Base-by-base conservation (phyloP, 306 rosid species). In the Vicia sativa region DNA sequence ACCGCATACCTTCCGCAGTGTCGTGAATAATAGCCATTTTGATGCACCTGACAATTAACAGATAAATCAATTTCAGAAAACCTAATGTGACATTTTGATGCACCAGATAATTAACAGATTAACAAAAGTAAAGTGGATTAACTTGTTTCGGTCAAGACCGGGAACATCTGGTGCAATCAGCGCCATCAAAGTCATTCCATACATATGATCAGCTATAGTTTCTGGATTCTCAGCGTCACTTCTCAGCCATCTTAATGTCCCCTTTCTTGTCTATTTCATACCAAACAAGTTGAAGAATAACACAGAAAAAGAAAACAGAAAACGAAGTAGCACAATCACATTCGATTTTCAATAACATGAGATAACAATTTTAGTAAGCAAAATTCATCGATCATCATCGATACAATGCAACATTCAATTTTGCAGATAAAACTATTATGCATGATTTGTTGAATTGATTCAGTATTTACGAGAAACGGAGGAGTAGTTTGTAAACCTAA, bases 1-100 rank as follows among this genome's bases (percentile, higher is more conserved):
- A 21, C 16, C 48, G 43, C 74, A 72, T 74, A 90, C 98, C 97
- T 86, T 90, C 96, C 7, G 96, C 93, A 68, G 90, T 88, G 62
- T 90, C 97, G 29, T 90, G 98, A 56, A 93, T 96, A 85, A 93
- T 79, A 26, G 98, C 96, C 81, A 93, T 83, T 83, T 88, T 93
- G 13, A 93, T 76, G 65, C 91, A 90, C 90, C 96, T 90, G 37
- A 91, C 67, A 83, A 75, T 65, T 49, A 54, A 62, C 61, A 54
- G 1, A 12, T 39, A 25, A 50, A 19, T 14, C 28, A 21, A 11
- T 19, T 50, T 9, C 26, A 48, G 55, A 18, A 48, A 48, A 48
- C 55, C 26, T 48, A 48, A 18, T 16, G 25, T 8, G 5, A 8
- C 11, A 3, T 48, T 16, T 7, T 2, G 12, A 11, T 48, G 26